Evolutionary conservation across 2,329 filamentous ascomycete species (phyloP).

Genomic region (Monilinia fructicola): DNA sequence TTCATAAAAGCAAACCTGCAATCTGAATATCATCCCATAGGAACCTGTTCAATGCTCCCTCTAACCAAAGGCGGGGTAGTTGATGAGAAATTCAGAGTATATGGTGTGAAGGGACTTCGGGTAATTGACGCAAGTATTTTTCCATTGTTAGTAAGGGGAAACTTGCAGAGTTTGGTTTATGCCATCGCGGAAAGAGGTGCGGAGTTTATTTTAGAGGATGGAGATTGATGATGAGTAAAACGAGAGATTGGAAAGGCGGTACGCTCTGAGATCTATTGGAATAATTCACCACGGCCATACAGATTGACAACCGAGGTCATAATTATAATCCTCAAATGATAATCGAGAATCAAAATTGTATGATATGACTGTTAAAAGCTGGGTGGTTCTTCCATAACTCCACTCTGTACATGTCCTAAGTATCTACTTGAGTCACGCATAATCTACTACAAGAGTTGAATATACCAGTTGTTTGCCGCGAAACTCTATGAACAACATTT

Average conservation of each 20-base stretch:
- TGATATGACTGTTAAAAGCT: background rate
- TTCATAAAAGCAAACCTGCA: conserved; percentile 5
- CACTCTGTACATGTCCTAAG: background rate
- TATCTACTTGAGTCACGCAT: background rate
- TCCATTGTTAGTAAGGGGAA: conserved; percentile 18
- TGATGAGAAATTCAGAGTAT: conserved; percentile 19
- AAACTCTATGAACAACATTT: background rate
- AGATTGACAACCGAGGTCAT: background rate
- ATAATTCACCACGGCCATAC: background rate
- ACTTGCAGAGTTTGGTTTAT: conserved; percentile 23
- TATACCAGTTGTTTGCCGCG: background rate
- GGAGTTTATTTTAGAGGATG: background rate
- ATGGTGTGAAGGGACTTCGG: conserved; percentile 21
- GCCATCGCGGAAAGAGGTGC: conserved; percentile 17
- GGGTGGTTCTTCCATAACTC: background rate
- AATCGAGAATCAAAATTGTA: background rate
- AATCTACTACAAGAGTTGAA: background rate
- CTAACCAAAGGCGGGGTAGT: conserved; percentile 2
- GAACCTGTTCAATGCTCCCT: conserved; percentile 21
- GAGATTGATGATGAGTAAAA: background rate
- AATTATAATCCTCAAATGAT: background rate
- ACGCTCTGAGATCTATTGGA: background rate
- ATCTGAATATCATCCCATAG: conserved; percentile 18
- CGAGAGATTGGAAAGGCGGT: background rate
- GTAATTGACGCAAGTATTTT: conserved; percentile 20